These are phyloP conservation scores for Penicillium fuscoglaucum DNA, from an alignment of 2,329 filamentous ascomycete species.

Conservation along the genomic window DNA sequence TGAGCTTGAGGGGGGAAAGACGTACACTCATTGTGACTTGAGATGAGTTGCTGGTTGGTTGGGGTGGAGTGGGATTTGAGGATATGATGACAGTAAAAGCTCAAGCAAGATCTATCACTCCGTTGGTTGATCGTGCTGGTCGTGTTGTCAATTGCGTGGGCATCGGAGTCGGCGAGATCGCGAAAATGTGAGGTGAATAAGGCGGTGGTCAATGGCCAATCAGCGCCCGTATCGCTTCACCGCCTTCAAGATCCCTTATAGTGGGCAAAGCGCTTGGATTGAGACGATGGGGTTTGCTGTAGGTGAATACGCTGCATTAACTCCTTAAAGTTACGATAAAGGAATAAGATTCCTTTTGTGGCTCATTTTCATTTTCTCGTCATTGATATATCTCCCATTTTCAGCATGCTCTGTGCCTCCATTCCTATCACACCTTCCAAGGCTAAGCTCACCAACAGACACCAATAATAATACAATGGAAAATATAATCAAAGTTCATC, in stretches of 20 bases:
- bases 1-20: slow-evolving; percentile 11
- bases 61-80: background rate
- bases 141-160: slow-evolving; percentile 13
- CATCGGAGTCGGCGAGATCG: slow-evolving; percentile 21
- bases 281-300: background rate
- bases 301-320: background rate
- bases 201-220: slow-evolving; percentile 9
- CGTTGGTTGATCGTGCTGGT: slow-evolving; percentile 15
- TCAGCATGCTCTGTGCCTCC: background rate
- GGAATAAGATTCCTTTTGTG: background rate
- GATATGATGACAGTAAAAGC: background rate
- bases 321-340: background rate
- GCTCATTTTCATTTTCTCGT: background rate
- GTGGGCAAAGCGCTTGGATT: background rate
- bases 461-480: slow-evolving; percentile 6
- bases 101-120: slow-evolving; percentile 6
- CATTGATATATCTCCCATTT: background rate
- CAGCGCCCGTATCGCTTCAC: slow-evolving; percentile 14
- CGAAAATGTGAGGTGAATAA: slow-evolving; percentile 40
- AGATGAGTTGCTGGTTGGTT: background rate
- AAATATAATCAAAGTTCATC: slow-evolving; percentile 10
- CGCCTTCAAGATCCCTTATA: slow-evolving; percentile 22
- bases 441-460: background rate
- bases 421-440: background rate
- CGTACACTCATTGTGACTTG: slow-evolving; percentile 36